Evolutionary conservation across 768 basidiomycete genomes (phyloP).

Genomic region (Stropharia rugosoannulata): DNA sequence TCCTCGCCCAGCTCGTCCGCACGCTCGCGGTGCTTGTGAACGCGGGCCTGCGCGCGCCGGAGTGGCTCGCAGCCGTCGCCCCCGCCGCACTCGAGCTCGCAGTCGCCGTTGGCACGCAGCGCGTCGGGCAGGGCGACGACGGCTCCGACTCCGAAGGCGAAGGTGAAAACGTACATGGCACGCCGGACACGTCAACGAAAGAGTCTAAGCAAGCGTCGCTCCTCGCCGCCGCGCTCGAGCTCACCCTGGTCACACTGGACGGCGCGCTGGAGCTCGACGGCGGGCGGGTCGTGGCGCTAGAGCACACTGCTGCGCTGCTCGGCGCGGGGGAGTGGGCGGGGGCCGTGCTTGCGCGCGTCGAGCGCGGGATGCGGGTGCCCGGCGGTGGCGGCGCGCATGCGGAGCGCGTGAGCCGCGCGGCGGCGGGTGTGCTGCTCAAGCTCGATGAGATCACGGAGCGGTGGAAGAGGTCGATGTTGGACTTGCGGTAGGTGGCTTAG

Average conservation of each 20-base stretch:
- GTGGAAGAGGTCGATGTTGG: slow-evolving; percentile 29
- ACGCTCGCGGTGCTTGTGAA: slow-evolving; percentile 81
- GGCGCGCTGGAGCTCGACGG: slow-evolving; percentile 73
- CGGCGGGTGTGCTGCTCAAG: slow-evolving; percentile 81
- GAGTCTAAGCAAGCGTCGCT: slow-evolving; percentile 64
- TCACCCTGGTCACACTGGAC: slow-evolving; percentile 76
- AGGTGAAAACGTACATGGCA: slow-evolving; percentile 32
- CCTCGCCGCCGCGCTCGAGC: slow-evolving; percentile 72
- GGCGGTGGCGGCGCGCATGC: slow-evolving; percentile 70
- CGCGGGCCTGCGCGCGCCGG: slow-evolving; percentile 74
- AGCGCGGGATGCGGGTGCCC: slow-evolving; percentile 58
- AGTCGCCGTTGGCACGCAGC: slow-evolving; percentile 70
- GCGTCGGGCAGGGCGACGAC: slow-evolving; percentile 38
- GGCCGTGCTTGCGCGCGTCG: slow-evolving; percentile 60
- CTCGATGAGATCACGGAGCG: slow-evolving; percentile 46
- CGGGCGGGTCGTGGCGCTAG: slow-evolving; percentile 71
- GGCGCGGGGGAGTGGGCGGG: slow-evolving; percentile 82
- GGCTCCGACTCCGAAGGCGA: slow-evolving; percentile 24
- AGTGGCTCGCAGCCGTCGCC: slow-evolving; percentile 79
- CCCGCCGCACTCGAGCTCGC: slow-evolving; percentile 86
- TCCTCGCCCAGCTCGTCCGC: slow-evolving; percentile 72
- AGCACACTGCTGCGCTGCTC: slow-evolving; percentile 70
- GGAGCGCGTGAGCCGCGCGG: slow-evolving; percentile 59
- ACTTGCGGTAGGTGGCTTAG: slow-evolving; percentile 16
- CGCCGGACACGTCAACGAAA: slow-evolving; percentile 26